Conservation (phyloP, 2,329 filamentous ascomycete species). For the Lachnellula arida region DNA sequence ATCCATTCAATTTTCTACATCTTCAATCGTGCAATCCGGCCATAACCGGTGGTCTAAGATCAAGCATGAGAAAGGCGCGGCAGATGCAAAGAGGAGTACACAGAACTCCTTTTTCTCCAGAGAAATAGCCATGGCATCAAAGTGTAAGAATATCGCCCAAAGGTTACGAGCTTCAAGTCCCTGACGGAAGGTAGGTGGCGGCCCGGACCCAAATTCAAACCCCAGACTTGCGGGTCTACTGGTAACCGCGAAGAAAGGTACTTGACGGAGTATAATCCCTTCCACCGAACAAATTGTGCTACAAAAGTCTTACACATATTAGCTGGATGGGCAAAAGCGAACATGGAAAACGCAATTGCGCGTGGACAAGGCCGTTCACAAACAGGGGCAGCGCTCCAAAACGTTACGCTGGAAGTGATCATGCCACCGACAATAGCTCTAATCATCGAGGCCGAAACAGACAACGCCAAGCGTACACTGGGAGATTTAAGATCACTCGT, state of each 20-base stretch:
- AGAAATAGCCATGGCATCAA: constrained; percentile 70
- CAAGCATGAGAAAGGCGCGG: constrained; percentile 86
- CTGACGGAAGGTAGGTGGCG: constrained; percentile 54
- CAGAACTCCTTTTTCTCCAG: constrained; percentile 65
- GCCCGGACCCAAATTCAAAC: constrained; percentile 69
- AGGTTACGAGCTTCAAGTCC: constrained; percentile 13
- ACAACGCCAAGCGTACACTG: constrained; percentile 69
- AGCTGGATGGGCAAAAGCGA: constrained; percentile 75
- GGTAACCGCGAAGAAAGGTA: constrained; percentile 72
- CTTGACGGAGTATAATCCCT: constrained; percentile 25
- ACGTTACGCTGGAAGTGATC: constrained; percentile 73
- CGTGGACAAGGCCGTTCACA: constrained; percentile 81
- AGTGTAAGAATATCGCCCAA: constrained; percentile 46
- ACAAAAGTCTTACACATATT: constrained; percentile 18
- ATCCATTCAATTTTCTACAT: constrained; percentile 39
- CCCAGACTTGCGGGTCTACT: constrained; percentile 70
- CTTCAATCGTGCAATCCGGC: constrained; percentile 51
- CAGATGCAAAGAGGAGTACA: constrained; percentile 73
- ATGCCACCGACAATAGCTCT: constrained; percentile 71
- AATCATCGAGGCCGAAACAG: constrained; percentile 81
- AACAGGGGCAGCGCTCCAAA: constrained; percentile 71
- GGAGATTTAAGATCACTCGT: constrained; percentile 68
- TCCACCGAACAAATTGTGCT: constrained; percentile 1
- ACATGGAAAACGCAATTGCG: constrained; percentile 81
- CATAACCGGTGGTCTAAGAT: constrained; percentile 97